Evolutionary conservation across 768 basidiomycete species (phyloP), one percentile per base, ranked within the genome.

Genomic region (Pholiota conissans): DNA sequence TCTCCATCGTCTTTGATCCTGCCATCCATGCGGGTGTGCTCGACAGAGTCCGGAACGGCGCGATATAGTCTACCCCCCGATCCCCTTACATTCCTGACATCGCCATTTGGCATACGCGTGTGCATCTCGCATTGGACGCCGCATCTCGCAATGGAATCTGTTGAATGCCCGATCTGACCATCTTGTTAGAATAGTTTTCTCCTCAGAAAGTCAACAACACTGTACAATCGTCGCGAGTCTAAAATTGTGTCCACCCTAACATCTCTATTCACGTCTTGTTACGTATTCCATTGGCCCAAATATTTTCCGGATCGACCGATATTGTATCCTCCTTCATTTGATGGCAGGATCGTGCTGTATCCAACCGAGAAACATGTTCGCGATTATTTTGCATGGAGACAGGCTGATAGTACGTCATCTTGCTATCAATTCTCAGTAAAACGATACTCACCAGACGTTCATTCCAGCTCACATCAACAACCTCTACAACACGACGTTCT

Each of bases 371-470:
- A 77, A 51, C 85, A 89, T 60, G 78, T 96, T 8, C 82, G 87
- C 7, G 97, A 99, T 70, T 99, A 99, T 69, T 95, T 98, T 69
- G 74, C 91, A 0, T 99, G 97, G 97, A 76, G 97, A 57, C 97
- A 98, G 71, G 91, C 89, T 0, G 96, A 98, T 68, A 96, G 96
- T 96, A 66, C 59, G 93, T 74, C 27, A n/a, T 40, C 24, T 5
- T 24, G n/a, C 34, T 16, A 46, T 30, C 3, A 5, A n/a, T 47
- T 37, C 22, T 32, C 50, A 57, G 30, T 50, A 27, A 1, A 29
- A 40, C 7, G 30, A 40, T 11, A 26, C 46, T 64, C 63, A 63
- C 52, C 61, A 49, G 50, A 56, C 56, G n/a, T n/a, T n/a, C n/a
- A n/a, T 50, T 61, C 22, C 69, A 98, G 95, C 97, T 0, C 97